phyloP scores from a whole-genome alignment of 371 early-diverging fungal species.

The Rhizopus stolonifer region DNA sequence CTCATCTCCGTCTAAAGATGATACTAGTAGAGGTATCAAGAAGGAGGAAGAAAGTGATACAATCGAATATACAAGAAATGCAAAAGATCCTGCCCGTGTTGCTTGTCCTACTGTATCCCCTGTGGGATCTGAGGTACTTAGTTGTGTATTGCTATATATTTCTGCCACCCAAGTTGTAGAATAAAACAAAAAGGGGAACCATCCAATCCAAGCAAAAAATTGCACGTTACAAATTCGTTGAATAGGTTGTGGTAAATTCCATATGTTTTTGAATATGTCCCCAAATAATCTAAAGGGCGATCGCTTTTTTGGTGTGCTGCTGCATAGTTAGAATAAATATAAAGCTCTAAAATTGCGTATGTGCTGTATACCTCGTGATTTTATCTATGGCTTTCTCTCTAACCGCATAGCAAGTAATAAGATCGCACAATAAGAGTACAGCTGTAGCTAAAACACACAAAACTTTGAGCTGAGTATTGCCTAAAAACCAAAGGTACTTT shows the following conservation, averaged over 20 bases:
- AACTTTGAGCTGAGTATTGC: conserved; percentile 80
- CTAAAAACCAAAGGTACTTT: conserved; percentile 68
- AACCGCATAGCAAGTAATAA: conserved; percentile 68
- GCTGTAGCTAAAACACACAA: conserved; percentile 73
- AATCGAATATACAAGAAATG: conserved; percentile 78
- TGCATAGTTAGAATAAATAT: neutral
- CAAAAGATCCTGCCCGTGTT: conserved; percentile 83
- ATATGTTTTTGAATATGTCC: conserved; percentile 41
- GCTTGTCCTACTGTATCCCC: conserved; percentile 63
- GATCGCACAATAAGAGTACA: conserved; percentile 60
- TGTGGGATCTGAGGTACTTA: conserved; percentile 20
- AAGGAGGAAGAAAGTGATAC: conserved; percentile 73
- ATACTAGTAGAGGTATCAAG: conserved; percentile 60
- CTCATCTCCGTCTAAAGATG: conserved; percentile 16
- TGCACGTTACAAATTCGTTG: conserved; percentile 84
- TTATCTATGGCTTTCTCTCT: conserved; percentile 45
- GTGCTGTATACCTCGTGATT: neutral
- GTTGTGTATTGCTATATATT: conserved; percentile 40
- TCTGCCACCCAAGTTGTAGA: conserved; percentile 80
- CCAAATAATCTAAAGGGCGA: conserved; percentile 35
- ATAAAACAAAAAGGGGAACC: conserved; percentile 96
- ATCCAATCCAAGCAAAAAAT: conserved; percentile 93
- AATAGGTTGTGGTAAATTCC: conserved; percentile 69
- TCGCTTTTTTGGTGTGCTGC: conserved; percentile 2
- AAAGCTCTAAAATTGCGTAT: neutral